phyloP scores from a whole-genome alignment of 164 flowering plant species.

The Dillenia suffruticosa region DNA sequence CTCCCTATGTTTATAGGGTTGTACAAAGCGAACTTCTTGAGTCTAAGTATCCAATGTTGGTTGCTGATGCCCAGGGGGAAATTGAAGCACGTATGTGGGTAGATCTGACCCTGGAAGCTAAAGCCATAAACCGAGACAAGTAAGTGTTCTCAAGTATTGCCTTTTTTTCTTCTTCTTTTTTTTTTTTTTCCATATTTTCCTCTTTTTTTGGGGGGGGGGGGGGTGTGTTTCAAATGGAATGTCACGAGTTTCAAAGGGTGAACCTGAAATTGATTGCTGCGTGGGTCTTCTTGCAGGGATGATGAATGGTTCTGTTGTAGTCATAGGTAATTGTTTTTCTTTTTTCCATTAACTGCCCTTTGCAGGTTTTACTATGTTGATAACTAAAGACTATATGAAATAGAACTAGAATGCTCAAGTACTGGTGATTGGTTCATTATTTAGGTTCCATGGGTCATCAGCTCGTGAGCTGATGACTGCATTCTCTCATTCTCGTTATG shows the following conservation, averaged over 20 bases:
- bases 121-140: slow-evolving; percentile 31
- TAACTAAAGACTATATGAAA: neutral
- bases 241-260: too few species aligned
- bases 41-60: neutral
- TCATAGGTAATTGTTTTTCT: slow-evolving; percentile 48
- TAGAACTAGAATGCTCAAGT: neutral
- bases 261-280: too few species aligned
- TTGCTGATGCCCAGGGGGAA: slow-evolving; percentile 47
- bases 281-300: slow-evolving; percentile 38
- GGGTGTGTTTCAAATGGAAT: too few species aligned
- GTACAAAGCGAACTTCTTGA: neutral
- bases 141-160: slow-evolving; percentile 24
- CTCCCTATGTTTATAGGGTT: neutral
- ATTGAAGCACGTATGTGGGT: slow-evolving; percentile 87
- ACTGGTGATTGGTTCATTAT: slow-evolving; percentile 1
- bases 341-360: neutral
- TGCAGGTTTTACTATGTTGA: neutral
- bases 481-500: slow-evolving; percentile 26
- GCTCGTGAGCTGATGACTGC: slow-evolving; percentile 36
- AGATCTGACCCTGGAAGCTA: slow-evolving; percentile 49
- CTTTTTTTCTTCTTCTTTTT: neutral
- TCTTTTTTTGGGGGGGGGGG: neutral
- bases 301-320: slow-evolving; percentile 51
- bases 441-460: slow-evolving; percentile 65
- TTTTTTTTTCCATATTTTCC: neutral